A percentile compares a stretch with the other conserved stretches of the same genome.
These are phyloP conservation scores for Inosperma sp. DNA, from an alignment of 768 basidiomycete species.

Conservation along the genomic window DNA sequence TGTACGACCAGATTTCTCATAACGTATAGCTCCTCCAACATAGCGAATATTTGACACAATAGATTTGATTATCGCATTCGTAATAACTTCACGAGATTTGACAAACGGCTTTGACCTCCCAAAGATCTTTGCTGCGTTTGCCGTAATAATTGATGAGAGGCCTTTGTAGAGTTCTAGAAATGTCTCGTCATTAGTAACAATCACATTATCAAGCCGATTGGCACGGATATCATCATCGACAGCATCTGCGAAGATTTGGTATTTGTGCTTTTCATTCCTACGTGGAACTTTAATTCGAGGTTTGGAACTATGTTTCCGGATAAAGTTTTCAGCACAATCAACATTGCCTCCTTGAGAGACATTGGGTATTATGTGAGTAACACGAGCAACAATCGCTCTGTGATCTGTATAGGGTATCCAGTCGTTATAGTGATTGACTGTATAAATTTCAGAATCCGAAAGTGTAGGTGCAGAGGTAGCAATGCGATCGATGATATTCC, in stretches of 20 bases:
- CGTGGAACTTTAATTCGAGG: conserved; percentile 7
- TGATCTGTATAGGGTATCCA: conserved; percentile 11
- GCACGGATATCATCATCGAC: neutral
- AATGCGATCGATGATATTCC: conserved; percentile 11
- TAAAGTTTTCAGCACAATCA: neutral
- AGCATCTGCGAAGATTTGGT: neutral
- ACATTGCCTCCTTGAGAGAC: neutral
- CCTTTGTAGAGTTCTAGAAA: conserved; percentile 1
- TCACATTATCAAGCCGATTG: neutral
- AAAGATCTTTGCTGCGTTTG: neutral
- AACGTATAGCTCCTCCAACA: conserved; percentile 1
- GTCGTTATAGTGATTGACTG: neutral
- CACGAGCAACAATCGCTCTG: neutral
- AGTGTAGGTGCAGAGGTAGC: neutral
- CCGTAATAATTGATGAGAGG: neutral
- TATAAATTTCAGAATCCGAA: conserved; percentile 4
- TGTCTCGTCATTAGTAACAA: conserved; percentile 2
- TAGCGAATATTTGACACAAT: neutral
- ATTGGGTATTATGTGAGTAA: neutral
- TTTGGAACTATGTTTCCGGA: neutral
- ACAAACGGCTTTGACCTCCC: neutral
- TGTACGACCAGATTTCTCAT: neutral
- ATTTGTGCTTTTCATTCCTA: conserved; percentile 10
- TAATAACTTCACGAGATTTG: neutral
- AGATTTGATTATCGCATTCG: neutral